Evolutionary conservation across 768 basidiomycete species (phyloP).

Genomic region (Chalciporus pseudorubinellus): DNA sequence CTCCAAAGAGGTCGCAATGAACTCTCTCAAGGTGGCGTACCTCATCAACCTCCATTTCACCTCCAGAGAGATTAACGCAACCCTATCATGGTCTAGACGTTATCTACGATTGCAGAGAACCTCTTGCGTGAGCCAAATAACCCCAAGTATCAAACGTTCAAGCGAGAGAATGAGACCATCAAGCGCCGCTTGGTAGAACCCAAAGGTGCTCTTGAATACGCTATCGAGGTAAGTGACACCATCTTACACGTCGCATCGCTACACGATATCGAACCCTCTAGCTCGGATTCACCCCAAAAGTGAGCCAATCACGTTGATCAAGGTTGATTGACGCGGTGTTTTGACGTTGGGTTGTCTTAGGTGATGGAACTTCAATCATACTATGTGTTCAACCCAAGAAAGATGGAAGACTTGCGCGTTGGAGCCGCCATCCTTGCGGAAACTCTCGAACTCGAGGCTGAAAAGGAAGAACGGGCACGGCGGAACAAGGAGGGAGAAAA

Average conservation of each 20-base stretch:
- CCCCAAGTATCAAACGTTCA: constrained; percentile 70
- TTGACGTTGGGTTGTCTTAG: constrained; percentile 32
- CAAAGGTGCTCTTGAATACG: constrained; percentile 75
- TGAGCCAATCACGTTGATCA: constrained; percentile 28
- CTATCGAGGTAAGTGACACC: constrained; percentile 59
- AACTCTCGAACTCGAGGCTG: constrained; percentile 48
- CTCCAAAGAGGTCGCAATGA: constrained; percentile 53
- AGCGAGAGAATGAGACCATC: constrained; percentile 68
- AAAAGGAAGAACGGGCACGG: constrained; percentile 47
- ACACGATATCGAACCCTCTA: constrained; percentile 27
- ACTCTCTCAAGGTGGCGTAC: constrained; percentile 56
- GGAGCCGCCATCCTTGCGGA: constrained; percentile 69
- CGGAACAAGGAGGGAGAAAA: constrained; percentile 56
- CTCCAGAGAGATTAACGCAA: not conserved
- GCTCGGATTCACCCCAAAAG: constrained; percentile 76
- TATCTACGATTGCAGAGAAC: constrained; percentile 70
- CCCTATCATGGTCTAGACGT: constrained; percentile 42
- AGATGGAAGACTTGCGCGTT: constrained; percentile 54
- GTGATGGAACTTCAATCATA: constrained; percentile 71
- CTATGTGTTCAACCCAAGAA: constrained; percentile 58
- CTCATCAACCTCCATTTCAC: no score
- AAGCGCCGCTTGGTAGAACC: constrained; percentile 65
- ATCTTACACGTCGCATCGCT: constrained; percentile 1
- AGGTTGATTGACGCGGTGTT: not conserved
- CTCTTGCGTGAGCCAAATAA: constrained; percentile 71